These are phyloP conservation scores for Calonectria pseudoturangicola DNA, from an alignment of 2,329 filamentous ascomycete genomes.

Conservation along the genomic window DNA sequence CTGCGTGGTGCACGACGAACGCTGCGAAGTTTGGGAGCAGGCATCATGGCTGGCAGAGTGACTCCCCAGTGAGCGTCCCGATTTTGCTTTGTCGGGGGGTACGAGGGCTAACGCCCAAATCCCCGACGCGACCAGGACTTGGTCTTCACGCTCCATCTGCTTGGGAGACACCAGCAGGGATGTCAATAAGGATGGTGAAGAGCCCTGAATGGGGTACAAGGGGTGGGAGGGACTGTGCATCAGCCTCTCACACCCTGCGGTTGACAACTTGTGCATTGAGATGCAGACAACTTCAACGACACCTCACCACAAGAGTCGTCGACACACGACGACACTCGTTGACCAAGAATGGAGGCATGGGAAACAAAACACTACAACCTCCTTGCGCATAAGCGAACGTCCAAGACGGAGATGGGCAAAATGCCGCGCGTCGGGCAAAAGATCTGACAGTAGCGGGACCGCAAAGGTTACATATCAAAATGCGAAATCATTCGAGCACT, in stretches of 20 bases:
- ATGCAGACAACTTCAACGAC: slow-evolving; percentile 29
- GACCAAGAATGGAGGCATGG: background rate
- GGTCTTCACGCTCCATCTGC: slow-evolving; percentile 29
- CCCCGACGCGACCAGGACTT: slow-evolving; percentile 35
- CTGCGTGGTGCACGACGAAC: slow-evolving; percentile 13
- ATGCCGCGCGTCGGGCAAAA: slow-evolving; percentile 36
- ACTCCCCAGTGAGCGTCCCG: slow-evolving; percentile 27
- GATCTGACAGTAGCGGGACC: slow-evolving; percentile 33
- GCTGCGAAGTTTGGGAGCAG: slow-evolving; percentile 8
- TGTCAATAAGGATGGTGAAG: slow-evolving; percentile 22
- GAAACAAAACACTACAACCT: background rate
- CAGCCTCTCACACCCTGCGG: slow-evolving; percentile 27
- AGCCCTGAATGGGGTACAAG: slow-evolving; percentile 27
- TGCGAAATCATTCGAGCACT: slow-evolving; percentile 31
- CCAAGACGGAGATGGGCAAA: slow-evolving; percentile 24
- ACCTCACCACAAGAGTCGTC: slow-evolving; percentile 1
- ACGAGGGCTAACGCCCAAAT: slow-evolving; percentile 33
- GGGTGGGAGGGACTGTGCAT: slow-evolving; percentile 26
- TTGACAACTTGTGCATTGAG: slow-evolving; percentile 24
- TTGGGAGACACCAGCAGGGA: slow-evolving; percentile 33
- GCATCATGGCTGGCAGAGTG: slow-evolving; percentile 17
- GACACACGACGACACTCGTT: background rate
- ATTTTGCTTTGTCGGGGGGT: slow-evolving; percentile 31
- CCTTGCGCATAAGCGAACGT: slow-evolving; percentile 11
- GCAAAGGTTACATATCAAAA: slow-evolving; percentile 34